Evolutionary conservation across 2,329 filamentous ascomycete genomes (phyloP).

Genomic region (Cadophora gregata): DNA sequence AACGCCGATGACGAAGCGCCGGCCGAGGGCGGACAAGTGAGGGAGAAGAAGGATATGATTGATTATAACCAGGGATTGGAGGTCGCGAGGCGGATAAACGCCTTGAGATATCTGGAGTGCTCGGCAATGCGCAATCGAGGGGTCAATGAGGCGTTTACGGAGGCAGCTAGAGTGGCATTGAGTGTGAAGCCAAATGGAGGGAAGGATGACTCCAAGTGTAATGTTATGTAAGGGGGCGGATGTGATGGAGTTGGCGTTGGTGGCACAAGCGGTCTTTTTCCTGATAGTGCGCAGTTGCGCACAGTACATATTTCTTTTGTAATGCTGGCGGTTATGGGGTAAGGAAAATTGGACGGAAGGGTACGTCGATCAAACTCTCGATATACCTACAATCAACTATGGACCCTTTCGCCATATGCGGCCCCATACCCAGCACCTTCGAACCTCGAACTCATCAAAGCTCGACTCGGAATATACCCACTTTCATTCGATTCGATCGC

Average conservation of each 20-base stretch:
- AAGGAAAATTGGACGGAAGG: background rate
- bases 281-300: constrained; percentile 20
- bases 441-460: background rate
- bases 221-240: constrained; percentile 58
- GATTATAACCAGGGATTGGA: constrained; percentile 91
- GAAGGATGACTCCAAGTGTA: constrained; percentile 63
- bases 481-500: constrained; percentile 9
- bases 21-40: constrained; percentile 51
- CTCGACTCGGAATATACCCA: constrained; percentile 10
- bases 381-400: background rate
- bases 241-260: constrained; percentile 30
- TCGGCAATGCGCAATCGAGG: constrained; percentile 98
- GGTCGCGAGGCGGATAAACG: constrained; percentile 89
- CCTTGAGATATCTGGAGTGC: constrained; percentile 94
- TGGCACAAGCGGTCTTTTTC: constrained; percentile 21
- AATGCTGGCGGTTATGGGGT: background rate
- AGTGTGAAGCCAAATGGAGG: constrained; percentile 68
- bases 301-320: constrained; percentile 27
- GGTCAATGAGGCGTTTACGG: constrained; percentile 98
- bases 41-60: constrained; percentile 75
- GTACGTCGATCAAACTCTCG: background rate
- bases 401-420: background rate
- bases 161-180: constrained; percentile 92
- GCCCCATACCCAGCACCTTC: background rate
- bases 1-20: constrained; percentile 65